These are phyloP conservation scores for Zoysia pacifica DNA, from an alignment of 176 grass and related monocot genomes.

Conservation along the genomic window DNA sequence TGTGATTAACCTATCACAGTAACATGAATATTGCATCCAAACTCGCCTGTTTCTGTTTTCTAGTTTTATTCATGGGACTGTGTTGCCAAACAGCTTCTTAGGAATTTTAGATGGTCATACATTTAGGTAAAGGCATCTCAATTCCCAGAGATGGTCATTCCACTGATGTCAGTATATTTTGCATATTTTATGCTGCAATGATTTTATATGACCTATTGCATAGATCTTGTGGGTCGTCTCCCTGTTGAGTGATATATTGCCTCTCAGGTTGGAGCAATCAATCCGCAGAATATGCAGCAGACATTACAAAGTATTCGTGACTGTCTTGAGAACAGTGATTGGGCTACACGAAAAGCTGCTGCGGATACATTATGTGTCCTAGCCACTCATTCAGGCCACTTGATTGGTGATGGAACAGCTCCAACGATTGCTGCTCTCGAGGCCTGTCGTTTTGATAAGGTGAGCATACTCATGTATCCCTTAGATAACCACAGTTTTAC, in stretches of 20 bases:
- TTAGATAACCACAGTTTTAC: conserved; percentile 14
- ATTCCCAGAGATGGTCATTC: not conserved
- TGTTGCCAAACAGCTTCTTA: conserved; percentile 9
- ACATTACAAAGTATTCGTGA: conserved; percentile 82
- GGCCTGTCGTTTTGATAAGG: conserved; percentile 98
- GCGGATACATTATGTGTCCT: conserved; percentile 87
- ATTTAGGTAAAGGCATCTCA: not conserved
- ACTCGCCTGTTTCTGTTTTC: not conserved
- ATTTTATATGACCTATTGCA: conserved; percentile 6
- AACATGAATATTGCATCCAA: not conserved
- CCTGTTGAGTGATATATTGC: conserved; percentile 31
- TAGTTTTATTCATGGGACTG: conserved; percentile 9
- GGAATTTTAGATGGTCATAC: conserved; percentile 10
- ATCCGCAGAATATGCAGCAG: conserved; percentile 79
- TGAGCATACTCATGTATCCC: conserved; percentile 32
- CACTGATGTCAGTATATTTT: not conserved
- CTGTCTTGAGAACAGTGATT: conserved; percentile 92
- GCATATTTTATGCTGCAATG: conserved; percentile 22
- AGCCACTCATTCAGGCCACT: conserved; percentile 68
- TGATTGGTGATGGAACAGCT: conserved; percentile 72
- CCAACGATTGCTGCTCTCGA: conserved; percentile 78
- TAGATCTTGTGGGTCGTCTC: not conserved
- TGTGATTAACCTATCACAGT: conserved; percentile 8
- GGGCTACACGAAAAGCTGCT: conserved; percentile 91
- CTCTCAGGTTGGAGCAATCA: conserved; percentile 95